Evolutionary conservation across 768 basidiomycete species (phyloP).

Genomic region (Cyathus striatus): DNA sequence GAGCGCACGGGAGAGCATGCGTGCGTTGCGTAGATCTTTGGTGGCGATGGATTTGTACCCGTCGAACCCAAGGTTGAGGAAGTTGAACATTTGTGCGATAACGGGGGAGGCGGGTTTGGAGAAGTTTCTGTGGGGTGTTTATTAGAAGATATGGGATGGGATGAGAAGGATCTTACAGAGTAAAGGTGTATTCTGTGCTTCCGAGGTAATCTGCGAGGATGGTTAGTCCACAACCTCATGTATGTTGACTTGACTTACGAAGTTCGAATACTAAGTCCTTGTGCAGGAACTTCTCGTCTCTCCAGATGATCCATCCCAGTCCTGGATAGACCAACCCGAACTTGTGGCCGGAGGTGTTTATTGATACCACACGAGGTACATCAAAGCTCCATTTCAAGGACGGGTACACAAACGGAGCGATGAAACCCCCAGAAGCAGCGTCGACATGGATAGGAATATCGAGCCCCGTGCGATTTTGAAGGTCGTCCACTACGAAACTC

Average conservation of each 20-base stretch:
- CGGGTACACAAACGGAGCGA: slow-evolving; percentile 61
- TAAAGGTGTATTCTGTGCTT: slow-evolving; percentile 58
- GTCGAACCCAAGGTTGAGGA: slow-evolving; percentile 53
- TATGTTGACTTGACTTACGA: slow-evolving; percentile 24
- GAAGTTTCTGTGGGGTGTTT: slow-evolving; percentile 33
- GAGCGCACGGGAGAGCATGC: slow-evolving; percentile 51
- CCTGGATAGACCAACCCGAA: slow-evolving; percentile 51
- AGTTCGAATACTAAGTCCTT: slow-evolving; percentile 64
- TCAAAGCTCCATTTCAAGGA: slow-evolving; percentile 54
- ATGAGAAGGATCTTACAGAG: slow-evolving; percentile 25
- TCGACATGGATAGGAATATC: slow-evolving; percentile 67
- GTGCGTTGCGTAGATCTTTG: slow-evolving; percentile 51
- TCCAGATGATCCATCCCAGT: slow-evolving; percentile 61
- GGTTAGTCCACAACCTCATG: background rate
- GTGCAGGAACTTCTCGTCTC: slow-evolving; percentile 50
- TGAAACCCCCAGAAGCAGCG: slow-evolving; percentile 57
- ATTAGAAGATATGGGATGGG: background rate
- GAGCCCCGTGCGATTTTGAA: slow-evolving; percentile 48
- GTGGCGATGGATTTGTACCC: slow-evolving; percentile 41
- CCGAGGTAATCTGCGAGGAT: slow-evolving; percentile 40
- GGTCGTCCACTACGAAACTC: slow-evolving; percentile 38
- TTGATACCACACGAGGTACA: slow-evolving; percentile 47
- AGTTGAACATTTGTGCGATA: slow-evolving; percentile 56
- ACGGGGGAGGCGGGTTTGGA: slow-evolving; percentile 55
- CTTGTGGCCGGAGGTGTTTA: slow-evolving; percentile 56